phyloP scores from a whole-genome alignment of 2,329 filamentous ascomycete species.

The Trichocomaceae sp. region DNA sequence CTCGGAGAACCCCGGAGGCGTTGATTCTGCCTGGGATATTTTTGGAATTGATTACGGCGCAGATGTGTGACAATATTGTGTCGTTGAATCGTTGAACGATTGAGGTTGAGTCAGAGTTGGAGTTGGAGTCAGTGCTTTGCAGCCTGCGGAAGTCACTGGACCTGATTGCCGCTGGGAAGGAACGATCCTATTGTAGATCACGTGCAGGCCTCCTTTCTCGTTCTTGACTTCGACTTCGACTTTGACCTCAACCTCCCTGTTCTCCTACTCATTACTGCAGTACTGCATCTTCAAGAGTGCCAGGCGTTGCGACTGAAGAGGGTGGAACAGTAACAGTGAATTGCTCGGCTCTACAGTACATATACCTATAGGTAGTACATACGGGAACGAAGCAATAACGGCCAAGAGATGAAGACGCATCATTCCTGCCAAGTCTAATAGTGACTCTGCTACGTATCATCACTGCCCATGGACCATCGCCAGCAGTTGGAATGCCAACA shows the following conservation, averaged over 20 bases:
- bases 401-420: background rate
- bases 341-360: too few species aligned
- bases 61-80: background rate
- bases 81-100: too few species aligned
- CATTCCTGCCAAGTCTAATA: conserved; percentile 9
- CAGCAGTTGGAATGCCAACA: conserved; percentile 1
- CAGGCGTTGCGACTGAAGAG: background rate
- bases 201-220: background rate
- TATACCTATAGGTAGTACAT: too few species aligned
- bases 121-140: background rate
- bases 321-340: background rate
- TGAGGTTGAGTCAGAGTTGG: background rate
- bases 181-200: background rate
- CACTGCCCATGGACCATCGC: background rate
- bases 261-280: too few species aligned
- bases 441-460: background rate
- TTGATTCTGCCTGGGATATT: background rate
- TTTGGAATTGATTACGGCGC: background rate
- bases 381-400: too few species aligned
- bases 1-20: background rate
- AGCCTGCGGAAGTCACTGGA: background rate
- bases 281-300: background rate
- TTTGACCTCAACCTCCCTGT: background rate
- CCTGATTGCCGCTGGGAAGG: background rate
- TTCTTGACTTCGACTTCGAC: too few species aligned